Evolutionary conservation across 2,329 filamentous ascomycete genomes (phyloP), one percentile per base, ranked within the genome.

Genomic region (Leptosphaerulina australis): DNA sequence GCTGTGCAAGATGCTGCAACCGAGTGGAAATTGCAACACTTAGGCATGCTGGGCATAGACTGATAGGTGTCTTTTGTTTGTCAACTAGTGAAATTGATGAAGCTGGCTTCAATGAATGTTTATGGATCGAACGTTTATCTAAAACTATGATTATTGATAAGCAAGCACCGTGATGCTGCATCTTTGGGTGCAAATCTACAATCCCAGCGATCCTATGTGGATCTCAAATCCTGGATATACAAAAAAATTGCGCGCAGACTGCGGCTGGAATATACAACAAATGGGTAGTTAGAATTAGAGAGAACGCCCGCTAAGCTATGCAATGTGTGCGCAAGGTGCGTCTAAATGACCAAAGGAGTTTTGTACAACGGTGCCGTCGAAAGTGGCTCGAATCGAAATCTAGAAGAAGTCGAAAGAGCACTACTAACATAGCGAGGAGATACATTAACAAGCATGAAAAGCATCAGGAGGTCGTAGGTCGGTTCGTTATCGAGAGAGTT

Each of bases 241-340:
- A 47, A 20, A 30, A 36, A 45, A 37, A 37, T 37, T 28, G 45
- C 34, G 14, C 47, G 38, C 45, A 54, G 18, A 33, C 21, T 37
- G 40, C 49, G 37, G 50, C 43, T 37, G 37, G 38, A 47, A 31
- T 57, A 26, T 53, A 37, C 22, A 55, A 56, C 47, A 45, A 40
- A 44, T 41, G 45, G 36, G 49, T 33, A 59, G 38, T 58, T 45
- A 33, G 38, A 53, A 48, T 21, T 33, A 52, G 47, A 53, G 20
- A 50, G 55, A 68, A 70, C 66, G 65, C 69, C 69, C 66, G 66
- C 69, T 67, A 67, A 59, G 62, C 57, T 59, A 63, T 65, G 60
- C 59, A 50, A 59, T 65, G 57, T 60, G 54, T 47, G 50, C 53
- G 47, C 59, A 38, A 41, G 33, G 52, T 43, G 47, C 55, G 50